Conservation (phyloP, 83 land plant genomes). For the Picea abies region DNA sequence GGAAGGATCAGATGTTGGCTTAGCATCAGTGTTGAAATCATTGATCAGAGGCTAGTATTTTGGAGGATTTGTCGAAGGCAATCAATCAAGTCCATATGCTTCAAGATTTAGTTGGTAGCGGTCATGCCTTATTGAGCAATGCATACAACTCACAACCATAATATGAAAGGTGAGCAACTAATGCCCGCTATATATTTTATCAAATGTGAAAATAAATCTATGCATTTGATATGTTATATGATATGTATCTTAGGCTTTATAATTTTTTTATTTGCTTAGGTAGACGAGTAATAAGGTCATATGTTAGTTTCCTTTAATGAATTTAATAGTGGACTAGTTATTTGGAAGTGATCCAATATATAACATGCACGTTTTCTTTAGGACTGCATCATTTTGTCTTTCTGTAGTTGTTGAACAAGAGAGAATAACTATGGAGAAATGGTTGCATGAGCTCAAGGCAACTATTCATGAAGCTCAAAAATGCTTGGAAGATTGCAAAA, state of each 20-base stretch:
- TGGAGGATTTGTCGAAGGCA: slow-evolving; percentile 90
- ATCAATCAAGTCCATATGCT: slow-evolving; percentile 79
- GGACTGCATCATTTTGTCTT: slow-evolving; percentile 75
- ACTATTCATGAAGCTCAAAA: slow-evolving; percentile 84
- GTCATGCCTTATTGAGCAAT: slow-evolving; percentile 69
- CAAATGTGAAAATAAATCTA: background rate
- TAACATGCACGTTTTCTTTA: slow-evolving; percentile 21
- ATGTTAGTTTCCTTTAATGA: background rate
- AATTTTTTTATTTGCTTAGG: no score
- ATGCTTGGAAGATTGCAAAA: slow-evolving; percentile 83
- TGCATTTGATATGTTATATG: background rate
- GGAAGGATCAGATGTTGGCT: slow-evolving; percentile 52
- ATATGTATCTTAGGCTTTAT: background rate
- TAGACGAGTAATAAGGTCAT: background rate
- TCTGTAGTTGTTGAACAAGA: slow-evolving; percentile 81
- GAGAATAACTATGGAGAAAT: slow-evolving; percentile 73
- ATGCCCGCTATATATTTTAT: background rate
- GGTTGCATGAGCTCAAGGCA: slow-evolving; percentile 84
- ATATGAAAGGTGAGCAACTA: slow-evolving; percentile 75
- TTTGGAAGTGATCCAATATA: background rate
- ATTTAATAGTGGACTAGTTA: background rate
- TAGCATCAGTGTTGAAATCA: slow-evolving; percentile 80
- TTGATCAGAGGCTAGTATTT: slow-evolving; percentile 85
- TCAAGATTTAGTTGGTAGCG: slow-evolving; percentile 81
- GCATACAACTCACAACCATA: slow-evolving; percentile 84